Percentiles rank a stretch among this genome's conserved stretches.
phyloP scores from a whole-genome alignment of 2,329 filamentous ascomycete species.

The Alternaria arborescens region DNA sequence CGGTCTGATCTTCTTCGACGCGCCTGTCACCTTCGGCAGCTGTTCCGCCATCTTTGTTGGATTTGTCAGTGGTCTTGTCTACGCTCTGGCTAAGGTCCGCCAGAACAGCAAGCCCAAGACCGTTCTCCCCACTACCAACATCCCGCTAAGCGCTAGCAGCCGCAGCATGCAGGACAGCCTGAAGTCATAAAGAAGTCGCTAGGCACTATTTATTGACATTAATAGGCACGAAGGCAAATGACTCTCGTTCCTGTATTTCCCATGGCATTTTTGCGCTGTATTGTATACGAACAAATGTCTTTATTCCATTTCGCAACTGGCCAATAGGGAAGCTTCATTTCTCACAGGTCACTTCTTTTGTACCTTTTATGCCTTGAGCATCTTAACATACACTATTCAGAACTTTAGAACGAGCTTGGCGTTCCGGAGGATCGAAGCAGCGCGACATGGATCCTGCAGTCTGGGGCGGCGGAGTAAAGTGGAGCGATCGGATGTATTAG shows the following conservation, averaged over 20 bases:
- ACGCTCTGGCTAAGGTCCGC: conserved; percentile 84
- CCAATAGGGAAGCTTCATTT: conserved; percentile 24
- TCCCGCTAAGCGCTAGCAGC: conserved; percentile 85
- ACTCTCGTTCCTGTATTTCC: conserved; percentile 20
- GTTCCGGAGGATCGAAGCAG: conserved; percentile 20
- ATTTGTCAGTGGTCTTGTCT: conserved; percentile 91
- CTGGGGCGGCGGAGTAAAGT: conserved; percentile 11
- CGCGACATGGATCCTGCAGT: conserved; percentile 2
- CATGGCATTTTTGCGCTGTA: conserved; percentile 19
- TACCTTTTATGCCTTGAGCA: conserved; percentile 27
- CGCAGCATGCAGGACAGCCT: conserved; percentile 88
- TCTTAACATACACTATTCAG: conserved; percentile 26
- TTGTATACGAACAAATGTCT: conserved; percentile 30
- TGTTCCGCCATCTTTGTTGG: conserved; percentile 91
- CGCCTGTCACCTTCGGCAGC: conserved; percentile 89
- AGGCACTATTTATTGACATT: conserved; percentile 10
- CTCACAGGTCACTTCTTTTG: conserved; percentile 30
- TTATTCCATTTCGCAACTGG: conserved; percentile 3
- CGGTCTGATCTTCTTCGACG: conserved; percentile 93
- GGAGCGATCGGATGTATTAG: conserved; percentile 10
- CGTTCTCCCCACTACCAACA: conserved; percentile 71
- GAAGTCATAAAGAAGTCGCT: conserved; percentile 56
- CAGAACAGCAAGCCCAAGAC: conserved; percentile 73
- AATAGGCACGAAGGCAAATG: conserved; percentile 22
- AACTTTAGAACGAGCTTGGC: conserved; percentile 34